Evolutionary conservation across 306 rosid species (phyloP).

Genomic region (Carpinus viminea): DNA sequence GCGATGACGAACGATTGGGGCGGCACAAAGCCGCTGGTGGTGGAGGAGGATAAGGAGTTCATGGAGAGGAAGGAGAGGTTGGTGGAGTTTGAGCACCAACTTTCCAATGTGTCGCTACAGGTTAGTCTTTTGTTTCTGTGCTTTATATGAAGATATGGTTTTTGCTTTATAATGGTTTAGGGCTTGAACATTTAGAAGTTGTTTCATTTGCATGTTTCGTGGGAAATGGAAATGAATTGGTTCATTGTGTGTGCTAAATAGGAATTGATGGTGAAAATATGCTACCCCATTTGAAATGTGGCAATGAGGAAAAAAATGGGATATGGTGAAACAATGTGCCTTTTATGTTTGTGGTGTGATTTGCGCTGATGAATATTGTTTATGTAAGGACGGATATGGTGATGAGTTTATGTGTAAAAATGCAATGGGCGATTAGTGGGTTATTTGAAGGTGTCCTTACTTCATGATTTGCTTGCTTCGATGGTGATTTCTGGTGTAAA

Average conservation of each 20-base stretch:
- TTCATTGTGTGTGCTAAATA: not conserved
- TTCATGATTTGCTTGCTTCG: not conserved
- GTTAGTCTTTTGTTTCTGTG: constrained; percentile 30
- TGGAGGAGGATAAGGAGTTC: constrained; percentile 90
- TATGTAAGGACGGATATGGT: not conserved
- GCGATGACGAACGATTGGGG: constrained; percentile 83
- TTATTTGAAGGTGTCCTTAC: not conserved
- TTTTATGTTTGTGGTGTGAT: not conserved
- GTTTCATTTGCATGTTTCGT: not conserved
- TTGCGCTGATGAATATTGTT: not conserved
- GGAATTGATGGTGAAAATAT: not conserved
- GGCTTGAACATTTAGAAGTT: not conserved
- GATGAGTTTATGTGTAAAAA: not conserved
- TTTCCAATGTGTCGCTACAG: constrained; percentile 77
- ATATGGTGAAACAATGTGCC: not conserved
- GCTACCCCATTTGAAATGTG: not conserved
- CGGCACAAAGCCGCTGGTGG: constrained; percentile 68
- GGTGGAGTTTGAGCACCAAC: constrained; percentile 71
- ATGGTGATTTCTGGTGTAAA: not conserved
- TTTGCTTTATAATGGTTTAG: not conserved
- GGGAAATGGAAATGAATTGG: not conserved
- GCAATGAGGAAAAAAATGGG: not conserved
- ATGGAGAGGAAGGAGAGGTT: constrained; percentile 72
- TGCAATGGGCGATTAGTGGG: not conserved
- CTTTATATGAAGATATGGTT: not conserved